These are phyloP conservation scores for Brassica juncea DNA, from an alignment of 345 rosid species.

Conservation along the genomic window DNA sequence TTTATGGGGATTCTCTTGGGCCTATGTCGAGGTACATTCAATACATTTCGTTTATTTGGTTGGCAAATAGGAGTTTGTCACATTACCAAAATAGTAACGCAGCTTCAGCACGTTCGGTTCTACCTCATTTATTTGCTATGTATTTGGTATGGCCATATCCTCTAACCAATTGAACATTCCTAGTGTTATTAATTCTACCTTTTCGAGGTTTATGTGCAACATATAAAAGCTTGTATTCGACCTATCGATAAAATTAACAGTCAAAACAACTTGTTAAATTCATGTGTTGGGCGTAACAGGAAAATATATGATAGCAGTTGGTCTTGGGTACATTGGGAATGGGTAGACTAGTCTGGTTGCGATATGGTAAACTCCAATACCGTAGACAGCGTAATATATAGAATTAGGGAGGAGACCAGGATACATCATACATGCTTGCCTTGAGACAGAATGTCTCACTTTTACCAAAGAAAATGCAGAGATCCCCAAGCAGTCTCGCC, in stretches of 20 bases:
- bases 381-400: background rate
- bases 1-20: too few species aligned
- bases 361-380: background rate
- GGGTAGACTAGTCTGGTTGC: background rate
- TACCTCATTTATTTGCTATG: background rate
- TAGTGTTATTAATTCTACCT: background rate
- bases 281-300: background rate
- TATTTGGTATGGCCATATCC: background rate
- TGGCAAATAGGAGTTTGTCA: too few species aligned
- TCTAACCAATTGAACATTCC: background rate
- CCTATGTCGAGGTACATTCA: too few species aligned
- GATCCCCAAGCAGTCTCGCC: background rate
- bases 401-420: background rate
- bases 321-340: background rate
- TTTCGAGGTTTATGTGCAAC: background rate
- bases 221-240: background rate
- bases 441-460: background rate
- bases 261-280: background rate
- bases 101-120: background rate
- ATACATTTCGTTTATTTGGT: too few species aligned
- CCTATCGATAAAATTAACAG: background rate
- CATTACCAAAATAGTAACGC: background rate
- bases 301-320: background rate
- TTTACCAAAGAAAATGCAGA: background rate
- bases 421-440: background rate